Evolutionary conservation across 805 yeast genomes (phyloP).

Genomic region (Hanseniaspora guilliermondii): DNA sequence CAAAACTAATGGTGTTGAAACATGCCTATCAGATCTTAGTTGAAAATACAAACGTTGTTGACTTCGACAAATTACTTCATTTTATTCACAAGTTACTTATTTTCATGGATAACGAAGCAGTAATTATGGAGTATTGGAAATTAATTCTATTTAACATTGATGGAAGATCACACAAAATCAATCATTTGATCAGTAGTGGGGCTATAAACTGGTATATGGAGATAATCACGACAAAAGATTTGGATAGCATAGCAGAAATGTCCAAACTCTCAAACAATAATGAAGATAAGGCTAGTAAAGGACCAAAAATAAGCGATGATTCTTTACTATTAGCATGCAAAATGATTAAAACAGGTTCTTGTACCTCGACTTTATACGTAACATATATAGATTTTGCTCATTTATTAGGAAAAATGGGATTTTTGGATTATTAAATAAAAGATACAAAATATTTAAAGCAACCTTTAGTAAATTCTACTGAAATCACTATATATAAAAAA

Average conservation of each 20-base stretch:
- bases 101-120: constrained; percentile 29
- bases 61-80: constrained; percentile 35
- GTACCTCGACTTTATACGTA: constrained; percentile 19
- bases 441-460: neutral
- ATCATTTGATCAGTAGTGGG: constrained; percentile 18
- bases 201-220: constrained; percentile 31
- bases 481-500: neutral
- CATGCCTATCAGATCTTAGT: neutral
- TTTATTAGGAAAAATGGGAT: constrained; percentile 38
- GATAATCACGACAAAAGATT: constrained; percentile 24
- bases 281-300: constrained; percentile 35
- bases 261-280: constrained; percentile 31
- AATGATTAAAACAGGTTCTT: constrained; percentile 9
- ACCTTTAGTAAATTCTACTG: neutral
- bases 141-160: constrained; percentile 25
- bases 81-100: constrained; percentile 33
- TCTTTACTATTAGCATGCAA: neutral
- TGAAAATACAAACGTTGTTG: constrained; percentile 31
- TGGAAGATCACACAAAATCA: constrained; percentile 19
- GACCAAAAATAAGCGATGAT: constrained; percentile 14
- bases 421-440: constrained; percentile 20
- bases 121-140: constrained; percentile 33
- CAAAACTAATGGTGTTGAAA: neutral
- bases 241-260: constrained; percentile 27
- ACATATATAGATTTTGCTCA: constrained; percentile 37